Evolutionary conservation across 345 rosid genomes (phyloP), one percentile per base, ranked within the genome.

Genomic region (Aquilaria yunnanensis): DNA sequence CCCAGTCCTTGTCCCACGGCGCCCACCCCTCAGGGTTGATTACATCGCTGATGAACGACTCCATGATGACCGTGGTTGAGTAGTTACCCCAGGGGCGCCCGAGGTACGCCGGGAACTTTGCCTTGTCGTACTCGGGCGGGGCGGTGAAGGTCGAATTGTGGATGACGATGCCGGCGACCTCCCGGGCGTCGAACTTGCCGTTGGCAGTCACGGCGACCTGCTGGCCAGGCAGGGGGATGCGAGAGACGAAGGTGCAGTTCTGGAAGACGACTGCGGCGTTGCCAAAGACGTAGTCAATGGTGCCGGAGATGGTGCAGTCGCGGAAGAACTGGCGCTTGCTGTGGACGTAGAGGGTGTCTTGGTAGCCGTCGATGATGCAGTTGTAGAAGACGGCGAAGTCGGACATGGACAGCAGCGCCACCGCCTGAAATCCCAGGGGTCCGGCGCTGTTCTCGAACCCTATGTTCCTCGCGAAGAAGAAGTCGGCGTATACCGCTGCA

Each of bases 311-410:
- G 57, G 70, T 73, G 75, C 97, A 89, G 56, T 87, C 93, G 0
- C 98, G 91, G 87, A 80, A 92, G 84, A 80, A 92, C 65, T 92
- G 98, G 16, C 97, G 87, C 66, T 80, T 82, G 69, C 88, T 61
- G 71, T 84, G 93, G 10, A 84, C 71, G 60, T 87, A 84, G 12
- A 92, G 77, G 10, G 96, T 92, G 75, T 81, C 85, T 47, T 89
- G 93, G 67, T 78, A 81, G 3, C 97, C 97, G 14, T 85, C 93
- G 41, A 92, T 77, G 34, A 79, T 56, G 75, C 96, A 87, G 59
- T 89, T 85, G 83, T 75, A 78, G 77, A 89, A 84, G 65, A 90
- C 62, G 0, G 91, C 65, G 31, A 37, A 69, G 66, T 92, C 98
- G 3, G 85, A 75, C 0, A 74, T 64, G 46, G 84, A 88, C 47